Evolutionary conservation across 805 yeast genomes (phyloP).

Genomic region (Ogataea salicorniae): DNA sequence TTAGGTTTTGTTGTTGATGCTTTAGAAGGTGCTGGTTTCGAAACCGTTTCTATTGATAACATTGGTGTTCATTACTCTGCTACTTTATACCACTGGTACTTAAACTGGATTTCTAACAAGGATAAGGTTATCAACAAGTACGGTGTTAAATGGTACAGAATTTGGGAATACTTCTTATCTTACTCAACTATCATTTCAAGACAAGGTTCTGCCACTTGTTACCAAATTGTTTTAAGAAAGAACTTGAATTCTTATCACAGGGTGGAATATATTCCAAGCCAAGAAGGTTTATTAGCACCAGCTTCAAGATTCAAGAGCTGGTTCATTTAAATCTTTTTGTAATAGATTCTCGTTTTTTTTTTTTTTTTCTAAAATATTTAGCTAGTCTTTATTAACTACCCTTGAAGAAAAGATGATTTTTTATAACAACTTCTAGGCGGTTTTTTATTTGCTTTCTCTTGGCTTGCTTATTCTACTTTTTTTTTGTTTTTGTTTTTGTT

Average conservation of each 20-base stretch:
- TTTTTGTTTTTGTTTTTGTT: too few species aligned
- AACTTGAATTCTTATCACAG: conserved; percentile 82
- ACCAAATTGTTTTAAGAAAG: conserved; percentile 86
- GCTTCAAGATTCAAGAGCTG: conserved; percentile 50
- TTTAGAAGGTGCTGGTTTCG: conserved; percentile 82
- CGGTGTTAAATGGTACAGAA: conserved; percentile 86
- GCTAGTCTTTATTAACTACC: neutral
- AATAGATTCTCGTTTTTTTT: neutral
- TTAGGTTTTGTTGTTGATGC: conserved; percentile 72
- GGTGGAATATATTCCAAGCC: conserved; percentile 71
- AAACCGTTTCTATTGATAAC: conserved; percentile 76
- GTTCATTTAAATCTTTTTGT: conserved; percentile 36
- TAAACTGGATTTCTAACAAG: conserved; percentile 86
- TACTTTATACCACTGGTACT: conserved; percentile 90
- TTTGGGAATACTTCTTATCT: conserved; percentile 89
- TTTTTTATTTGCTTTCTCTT: too few species aligned
- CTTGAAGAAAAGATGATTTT: too few species aligned
- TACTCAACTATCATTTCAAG: conserved; percentile 79
- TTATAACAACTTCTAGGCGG: too few species aligned
- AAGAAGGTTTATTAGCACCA: conserved; percentile 66
- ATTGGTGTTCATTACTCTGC: conserved; percentile 92
- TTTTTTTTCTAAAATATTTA: neutral
- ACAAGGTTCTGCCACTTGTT: conserved; percentile 91
- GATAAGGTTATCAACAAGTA: conserved; percentile 72
- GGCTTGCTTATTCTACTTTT: neutral